Conservation (phyloP, 2,329 filamentous ascomycete species). For the Calonectria montana region DNA sequence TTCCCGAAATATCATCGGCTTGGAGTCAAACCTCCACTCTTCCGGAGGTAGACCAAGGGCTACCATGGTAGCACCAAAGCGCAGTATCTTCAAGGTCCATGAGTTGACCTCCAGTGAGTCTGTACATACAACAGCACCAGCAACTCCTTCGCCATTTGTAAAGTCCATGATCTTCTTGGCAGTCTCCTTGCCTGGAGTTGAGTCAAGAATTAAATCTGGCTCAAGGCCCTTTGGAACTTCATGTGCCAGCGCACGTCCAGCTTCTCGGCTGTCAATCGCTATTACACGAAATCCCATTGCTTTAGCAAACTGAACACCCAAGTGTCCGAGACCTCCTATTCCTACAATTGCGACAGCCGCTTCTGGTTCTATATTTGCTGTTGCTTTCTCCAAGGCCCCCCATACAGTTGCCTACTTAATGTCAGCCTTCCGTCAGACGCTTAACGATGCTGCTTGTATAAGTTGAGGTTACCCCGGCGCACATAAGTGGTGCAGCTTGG, state of each 20-base stretch:
- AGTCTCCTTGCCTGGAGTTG: conserved; percentile 26
- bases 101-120: conserved; percentile 45
- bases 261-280: conserved; percentile 48
- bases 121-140: conserved; percentile 47
- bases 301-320: conserved; percentile 51
- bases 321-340: conserved; percentile 49
- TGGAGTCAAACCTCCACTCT: conserved; percentile 47
- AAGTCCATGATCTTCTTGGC: conserved; percentile 40
- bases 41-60: conserved; percentile 46
- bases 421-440: not conserved
- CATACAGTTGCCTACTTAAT: conserved; percentile 45
- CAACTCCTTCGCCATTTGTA: conserved; percentile 46
- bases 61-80: conserved; percentile 44
- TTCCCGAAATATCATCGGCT: conserved; percentile 45
- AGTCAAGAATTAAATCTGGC: conserved; percentile 45
- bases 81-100: conserved; percentile 44
- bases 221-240: conserved; percentile 37
- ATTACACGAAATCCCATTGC: conserved; percentile 49
- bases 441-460: too few relatives aligned
- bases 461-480: conserved; percentile 45
- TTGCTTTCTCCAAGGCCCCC: conserved; percentile 47
- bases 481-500: conserved; percentile 52
- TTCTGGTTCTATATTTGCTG: conserved; percentile 33
- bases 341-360: conserved; percentile 47
- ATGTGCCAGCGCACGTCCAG: conserved; percentile 42